A percentile compares a stretch with the other conserved stretches of the same genome.
These are phyloP conservation scores for Breviolum minutum DNA, from an alignment of 73 alveolate species.

Conservation along the genomic window DNA sequence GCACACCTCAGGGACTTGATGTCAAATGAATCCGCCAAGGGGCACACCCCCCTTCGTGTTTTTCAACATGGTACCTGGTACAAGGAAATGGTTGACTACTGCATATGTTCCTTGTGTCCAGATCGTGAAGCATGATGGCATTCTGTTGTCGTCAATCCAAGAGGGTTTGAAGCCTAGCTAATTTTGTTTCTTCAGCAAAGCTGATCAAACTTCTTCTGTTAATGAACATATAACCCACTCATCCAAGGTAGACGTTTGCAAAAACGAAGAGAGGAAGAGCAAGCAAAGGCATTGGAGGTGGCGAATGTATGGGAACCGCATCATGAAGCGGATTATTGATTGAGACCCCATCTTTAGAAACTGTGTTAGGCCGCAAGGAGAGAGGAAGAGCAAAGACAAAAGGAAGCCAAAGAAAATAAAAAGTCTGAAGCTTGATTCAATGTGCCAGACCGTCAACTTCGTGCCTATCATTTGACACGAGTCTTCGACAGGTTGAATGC, in stretches of 20 bases:
- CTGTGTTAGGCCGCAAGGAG: not conserved
- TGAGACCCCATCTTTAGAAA: too few relatives aligned
- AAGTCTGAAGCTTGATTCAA: not conserved
- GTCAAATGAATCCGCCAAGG: not conserved
- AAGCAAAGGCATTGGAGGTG: slow-evolving; percentile 43
- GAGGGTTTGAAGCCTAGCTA: not conserved
- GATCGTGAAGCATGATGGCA: slow-evolving; percentile 73
- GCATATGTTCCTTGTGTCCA: not conserved
- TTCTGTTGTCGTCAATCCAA: slow-evolving; percentile 20
- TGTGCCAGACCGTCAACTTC: too few relatives aligned
- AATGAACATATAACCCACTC: not conserved
- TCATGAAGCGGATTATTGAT: not conserved
- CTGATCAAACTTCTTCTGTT: not conserved
- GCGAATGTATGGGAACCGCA: not conserved
- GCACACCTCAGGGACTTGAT: not conserved
- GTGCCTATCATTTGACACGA: too few relatives aligned
- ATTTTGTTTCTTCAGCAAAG: not conserved
- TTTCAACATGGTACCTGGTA: not conserved
- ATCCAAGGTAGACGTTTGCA: slow-evolving; percentile 27
- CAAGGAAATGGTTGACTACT: not conserved
- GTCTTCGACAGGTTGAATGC: not conserved
- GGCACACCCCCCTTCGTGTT: too few relatives aligned
- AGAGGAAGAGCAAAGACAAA: slow-evolving; percentile 35
- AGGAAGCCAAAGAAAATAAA: slow-evolving; percentile 14
- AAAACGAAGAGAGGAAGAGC: slow-evolving; percentile 59